Evolutionary conservation across 495 filamentous ascomycete species (phyloP), one percentile per base, ranked within the genome.

Genomic region (Pseudoneurospora amorphoporcata): DNA sequence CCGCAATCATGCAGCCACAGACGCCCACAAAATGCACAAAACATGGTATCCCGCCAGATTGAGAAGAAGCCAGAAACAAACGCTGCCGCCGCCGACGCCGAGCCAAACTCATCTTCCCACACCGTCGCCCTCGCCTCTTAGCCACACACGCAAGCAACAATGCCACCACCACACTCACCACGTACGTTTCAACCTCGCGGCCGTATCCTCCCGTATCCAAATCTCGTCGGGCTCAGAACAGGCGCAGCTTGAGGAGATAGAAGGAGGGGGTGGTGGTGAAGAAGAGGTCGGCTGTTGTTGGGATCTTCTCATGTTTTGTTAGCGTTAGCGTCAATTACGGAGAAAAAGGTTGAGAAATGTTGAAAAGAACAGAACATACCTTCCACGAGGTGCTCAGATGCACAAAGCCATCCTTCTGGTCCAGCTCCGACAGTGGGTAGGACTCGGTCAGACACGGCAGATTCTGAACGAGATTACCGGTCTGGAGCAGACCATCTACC

Each of bases 401-500:
- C 8, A 88, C 79, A 75, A 88, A 88, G 16, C 86, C 86, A 70
- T 88, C 86, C 68, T 84, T 76, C 71, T 77, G 79, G 76, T 88
- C 86, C 8, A 87, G 79, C 29, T 82, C 80, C 65, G 86, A 87
- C 69, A 84, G 82, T 16, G 84, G 85, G 71, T 84, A 86, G 71
- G 77, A 71, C 1, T 77, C 75, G 19, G 86, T 16, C 92, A 95
- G 79, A 89, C 91, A 23, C 92, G 91, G 76, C 89, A 92, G 75
- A 92, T 97, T 4, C 85, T 98, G 32, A 88, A 87, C 70, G 96
- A 99, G 81, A 91, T 96, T 43, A 92, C 92, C 8, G 86, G 82
- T 8, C 79, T 99, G 72, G 93, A 99, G 81, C 91, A 94, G 79
- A 91, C 88, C 37, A 94, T 99, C 71, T 94, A 96, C 78, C 82